phyloP scores from a whole-genome alignment of 331 rosid species.

The Spiraea crenata region DNA sequence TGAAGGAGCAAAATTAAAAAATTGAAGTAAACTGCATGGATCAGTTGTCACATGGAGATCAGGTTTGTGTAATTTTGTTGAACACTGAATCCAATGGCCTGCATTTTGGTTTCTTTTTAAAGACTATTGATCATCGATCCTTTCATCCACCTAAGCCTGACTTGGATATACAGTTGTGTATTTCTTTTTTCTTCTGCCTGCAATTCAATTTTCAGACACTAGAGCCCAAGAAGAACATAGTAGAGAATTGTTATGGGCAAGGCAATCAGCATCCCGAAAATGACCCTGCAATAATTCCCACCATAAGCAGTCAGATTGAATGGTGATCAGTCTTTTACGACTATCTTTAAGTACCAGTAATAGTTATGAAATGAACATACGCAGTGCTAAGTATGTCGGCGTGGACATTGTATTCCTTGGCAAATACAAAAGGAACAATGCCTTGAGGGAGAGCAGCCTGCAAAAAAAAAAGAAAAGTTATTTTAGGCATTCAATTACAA shows the following conservation, averaged over 20 bases:
- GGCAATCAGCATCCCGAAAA: constrained; percentile 92
- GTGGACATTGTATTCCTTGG: constrained; percentile 94
- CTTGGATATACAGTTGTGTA: constrained; percentile 35
- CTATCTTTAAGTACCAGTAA: too few species aligned
- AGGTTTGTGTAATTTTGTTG: constrained; percentile 18
- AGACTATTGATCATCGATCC: constrained; percentile 12
- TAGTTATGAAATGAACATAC: constrained; percentile 37
- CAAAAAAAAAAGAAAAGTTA: not conserved
- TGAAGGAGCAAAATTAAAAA: constrained; percentile 4
- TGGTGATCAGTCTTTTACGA: too few species aligned
- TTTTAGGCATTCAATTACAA: not conserved
- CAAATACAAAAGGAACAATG: constrained; percentile 96
- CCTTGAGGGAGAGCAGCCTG: constrained; percentile 99
- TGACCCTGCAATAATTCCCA: constrained; percentile 63
- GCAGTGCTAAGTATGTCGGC: constrained; percentile 98
- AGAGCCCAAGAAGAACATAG: constrained; percentile 80
- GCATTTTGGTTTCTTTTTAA: constrained; percentile 18
- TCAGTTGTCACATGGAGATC: constrained; percentile 23
- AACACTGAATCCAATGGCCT: constrained; percentile 50
- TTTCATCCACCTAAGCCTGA: constrained; percentile 36
- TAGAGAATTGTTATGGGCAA: constrained; percentile 92
- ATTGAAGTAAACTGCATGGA: constrained; percentile 12
- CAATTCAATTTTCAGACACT: constrained; percentile 18
- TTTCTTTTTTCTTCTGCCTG: constrained; percentile 11
- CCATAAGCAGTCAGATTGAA: not conserved